phyloP scores from a whole-genome alignment of 1,284 basidiomycete genomes.

The Moesziomyces antarcticus region DNA sequence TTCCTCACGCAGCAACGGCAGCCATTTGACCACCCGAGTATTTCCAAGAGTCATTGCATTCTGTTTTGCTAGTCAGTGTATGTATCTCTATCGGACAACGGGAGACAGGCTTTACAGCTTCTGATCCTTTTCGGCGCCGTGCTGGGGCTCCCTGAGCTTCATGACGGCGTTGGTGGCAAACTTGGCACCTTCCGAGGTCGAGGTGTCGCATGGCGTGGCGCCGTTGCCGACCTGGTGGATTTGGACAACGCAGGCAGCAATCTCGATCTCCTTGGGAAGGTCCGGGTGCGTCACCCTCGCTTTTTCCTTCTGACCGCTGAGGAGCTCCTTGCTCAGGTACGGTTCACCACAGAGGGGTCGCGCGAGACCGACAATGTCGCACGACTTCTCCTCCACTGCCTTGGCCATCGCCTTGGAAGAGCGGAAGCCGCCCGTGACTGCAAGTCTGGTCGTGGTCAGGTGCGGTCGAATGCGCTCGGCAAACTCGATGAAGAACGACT shows the following conservation, averaged over 20 bases:
- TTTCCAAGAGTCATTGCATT: no score
- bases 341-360: constrained; percentile 45
- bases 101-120: constrained; percentile 4
- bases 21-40: no score
- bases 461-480: constrained; percentile 67
- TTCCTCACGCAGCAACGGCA: no score
- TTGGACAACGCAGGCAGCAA: constrained; percentile 46
- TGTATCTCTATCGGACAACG: neutral
- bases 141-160: constrained; percentile 26
- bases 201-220: constrained; percentile 25
- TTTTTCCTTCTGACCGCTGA: constrained; percentile 33
- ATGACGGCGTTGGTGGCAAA: constrained; percentile 30
- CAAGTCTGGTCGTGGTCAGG: constrained; percentile 70
- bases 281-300: constrained; percentile 31
- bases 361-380: constrained; percentile 51
- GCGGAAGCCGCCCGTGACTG: constrained; percentile 83
- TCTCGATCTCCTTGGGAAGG: constrained; percentile 34
- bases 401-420: constrained; percentile 74
- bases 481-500: constrained; percentile 69
- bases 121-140: constrained; percentile 44
- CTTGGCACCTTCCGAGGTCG: constrained; percentile 52
- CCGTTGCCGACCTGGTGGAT: constrained; percentile 36
- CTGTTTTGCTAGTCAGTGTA: no score
- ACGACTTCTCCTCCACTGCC: constrained; percentile 68
- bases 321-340: constrained; percentile 42